Conservation (phyloP, 352 stramenopile genomes). For the Phytophthora tubulina region DNA sequence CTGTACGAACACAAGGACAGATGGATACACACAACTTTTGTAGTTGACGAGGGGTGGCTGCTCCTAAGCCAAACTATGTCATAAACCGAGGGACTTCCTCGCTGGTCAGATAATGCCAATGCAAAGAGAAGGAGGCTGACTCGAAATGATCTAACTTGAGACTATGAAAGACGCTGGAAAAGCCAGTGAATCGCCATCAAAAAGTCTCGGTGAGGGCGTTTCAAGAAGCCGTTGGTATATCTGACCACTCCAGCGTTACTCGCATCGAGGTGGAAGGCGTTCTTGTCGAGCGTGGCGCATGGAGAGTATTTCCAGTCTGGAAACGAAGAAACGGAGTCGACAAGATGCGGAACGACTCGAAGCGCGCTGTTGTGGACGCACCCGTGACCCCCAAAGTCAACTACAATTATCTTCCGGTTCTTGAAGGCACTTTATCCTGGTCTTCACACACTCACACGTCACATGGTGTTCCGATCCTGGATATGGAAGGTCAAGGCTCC, state of each 20-base stretch:
- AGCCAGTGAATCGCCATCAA: slow-evolving; percentile 20
- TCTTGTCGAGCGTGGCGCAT: slow-evolving; percentile 7
- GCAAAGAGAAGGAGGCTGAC: background rate
- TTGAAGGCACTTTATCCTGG: slow-evolving; percentile 39
- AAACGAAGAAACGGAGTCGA: slow-evolving; percentile 7
- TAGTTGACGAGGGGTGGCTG: too few species aligned
- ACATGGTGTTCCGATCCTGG: slow-evolving; percentile 40
- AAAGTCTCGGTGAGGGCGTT: slow-evolving; percentile 19
- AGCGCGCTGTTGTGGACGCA: slow-evolving; percentile 17
- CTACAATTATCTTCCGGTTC: slow-evolving; percentile 38
- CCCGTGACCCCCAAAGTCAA: slow-evolving; percentile 26
- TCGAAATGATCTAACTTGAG: background rate
- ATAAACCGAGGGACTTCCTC: too few species aligned
- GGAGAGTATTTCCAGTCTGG: slow-evolving; percentile 22
- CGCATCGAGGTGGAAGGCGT: slow-evolving; percentile 5
- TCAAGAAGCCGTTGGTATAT: slow-evolving; percentile 18
- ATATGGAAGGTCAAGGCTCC: slow-evolving; percentile 31
- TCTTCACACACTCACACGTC: slow-evolving; percentile 22
- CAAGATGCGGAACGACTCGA: slow-evolving; percentile 33
- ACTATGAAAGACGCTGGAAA: background rate
- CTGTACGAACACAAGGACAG: too few species aligned
- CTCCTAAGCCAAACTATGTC: too few species aligned
- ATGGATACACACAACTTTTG: too few species aligned
- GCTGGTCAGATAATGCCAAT: background rate
- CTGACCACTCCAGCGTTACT: slow-evolving; percentile 38